Conservation (phyloP, 768 basidiomycete species). For the Auriscalpium vulgare region DNA sequence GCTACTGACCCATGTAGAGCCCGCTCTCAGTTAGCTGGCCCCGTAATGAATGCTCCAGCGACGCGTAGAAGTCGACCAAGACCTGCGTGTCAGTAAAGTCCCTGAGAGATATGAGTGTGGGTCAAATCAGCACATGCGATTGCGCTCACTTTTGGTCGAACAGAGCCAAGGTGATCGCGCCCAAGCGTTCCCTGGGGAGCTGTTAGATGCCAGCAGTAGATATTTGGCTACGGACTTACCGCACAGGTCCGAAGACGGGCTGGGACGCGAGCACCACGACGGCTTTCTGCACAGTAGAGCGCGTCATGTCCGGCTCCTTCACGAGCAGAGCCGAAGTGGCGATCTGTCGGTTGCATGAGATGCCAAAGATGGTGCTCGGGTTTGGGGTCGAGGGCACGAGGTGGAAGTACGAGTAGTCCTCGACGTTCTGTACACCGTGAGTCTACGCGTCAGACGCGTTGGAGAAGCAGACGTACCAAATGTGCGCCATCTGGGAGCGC, state of each 20-base stretch:
- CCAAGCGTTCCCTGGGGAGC: slow-evolving; percentile 69
- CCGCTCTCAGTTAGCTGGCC: slow-evolving; percentile 86
- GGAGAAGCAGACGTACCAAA: slow-evolving; percentile 44
- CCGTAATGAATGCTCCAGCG: slow-evolving; percentile 68
- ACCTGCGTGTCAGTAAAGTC: slow-evolving; percentile 86
- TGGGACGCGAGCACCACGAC: slow-evolving; percentile 89
- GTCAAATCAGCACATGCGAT: not conserved
- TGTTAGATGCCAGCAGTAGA: not conserved
- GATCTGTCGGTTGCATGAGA: slow-evolving; percentile 97
- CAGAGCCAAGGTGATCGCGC: slow-evolving; percentile 87
- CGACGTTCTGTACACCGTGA: slow-evolving; percentile 47
- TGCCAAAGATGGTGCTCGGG: slow-evolving; percentile 87
- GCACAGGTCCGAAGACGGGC: slow-evolving; percentile 89
- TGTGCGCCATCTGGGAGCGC: slow-evolving; percentile 98
- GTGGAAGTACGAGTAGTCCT: slow-evolving; percentile 98
- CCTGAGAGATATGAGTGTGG: slow-evolving; percentile 28
- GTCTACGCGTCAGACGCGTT: slow-evolving; percentile 3
- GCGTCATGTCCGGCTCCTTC: slow-evolving; percentile 79
- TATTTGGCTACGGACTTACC: slow-evolving; percentile 32
- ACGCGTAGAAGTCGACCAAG: slow-evolving; percentile 78
- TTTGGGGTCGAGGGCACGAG: slow-evolving; percentile 64
- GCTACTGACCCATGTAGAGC: slow-evolving; percentile 81
- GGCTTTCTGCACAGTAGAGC: slow-evolving; percentile 95
- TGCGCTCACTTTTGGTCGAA: slow-evolving; percentile 68
- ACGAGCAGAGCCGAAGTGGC: slow-evolving; percentile 69